Evolutionary conservation across 2,329 filamentous ascomycete species (phyloP).

Genomic region (Phialophora verrucosa): DNA sequence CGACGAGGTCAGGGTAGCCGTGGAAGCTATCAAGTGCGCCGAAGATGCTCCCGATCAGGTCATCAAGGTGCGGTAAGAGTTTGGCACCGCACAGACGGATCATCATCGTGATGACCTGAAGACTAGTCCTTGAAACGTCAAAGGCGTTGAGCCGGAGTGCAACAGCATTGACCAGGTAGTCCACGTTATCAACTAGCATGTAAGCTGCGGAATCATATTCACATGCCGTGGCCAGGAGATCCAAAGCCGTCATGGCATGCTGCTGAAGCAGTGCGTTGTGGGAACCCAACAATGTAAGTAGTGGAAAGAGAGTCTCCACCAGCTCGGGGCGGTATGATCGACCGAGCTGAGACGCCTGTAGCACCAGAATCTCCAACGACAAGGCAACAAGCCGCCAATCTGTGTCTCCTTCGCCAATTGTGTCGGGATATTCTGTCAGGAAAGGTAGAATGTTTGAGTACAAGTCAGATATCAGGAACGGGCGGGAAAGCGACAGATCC

Average conservation of each 20-base stretch:
- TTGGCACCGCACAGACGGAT: slow-evolving; percentile 80
- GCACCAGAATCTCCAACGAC: slow-evolving; percentile 78
- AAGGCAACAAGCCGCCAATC: slow-evolving; percentile 80
- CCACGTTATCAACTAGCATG: slow-evolving; percentile 86
- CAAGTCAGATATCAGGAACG: slow-evolving; percentile 51
- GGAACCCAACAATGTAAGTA: slow-evolving; percentile 86
- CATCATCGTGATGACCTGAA: slow-evolving; percentile 93
- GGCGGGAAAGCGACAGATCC: slow-evolving; percentile 43
- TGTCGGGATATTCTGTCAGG: slow-evolving; percentile 44
- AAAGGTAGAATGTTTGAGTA: slow-evolving; percentile 51
- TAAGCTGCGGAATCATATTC: slow-evolving; percentile 75
- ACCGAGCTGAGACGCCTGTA: slow-evolving; percentile 72
- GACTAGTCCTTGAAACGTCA: slow-evolving; percentile 88
- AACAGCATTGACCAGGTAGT: slow-evolving; percentile 95
- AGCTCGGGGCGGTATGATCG: slow-evolving; percentile 79
- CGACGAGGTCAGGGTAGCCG: slow-evolving; percentile 84
- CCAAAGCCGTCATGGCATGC: slow-evolving; percentile 83
- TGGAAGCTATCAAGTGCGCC: slow-evolving; percentile 93
- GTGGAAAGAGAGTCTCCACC: slow-evolving; percentile 87
- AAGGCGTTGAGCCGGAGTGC: slow-evolving; percentile 88
- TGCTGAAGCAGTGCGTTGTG: slow-evolving; percentile 69
- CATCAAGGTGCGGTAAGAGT: slow-evolving; percentile 86
- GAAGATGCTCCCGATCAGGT: slow-evolving; percentile 89
- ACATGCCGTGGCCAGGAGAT: slow-evolving; percentile 76
- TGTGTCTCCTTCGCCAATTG: slow-evolving; percentile 45